phyloP scores from a whole-genome alignment of 108 stramenopile genomes.

The Fragilariopsis cylindrus region DNA sequence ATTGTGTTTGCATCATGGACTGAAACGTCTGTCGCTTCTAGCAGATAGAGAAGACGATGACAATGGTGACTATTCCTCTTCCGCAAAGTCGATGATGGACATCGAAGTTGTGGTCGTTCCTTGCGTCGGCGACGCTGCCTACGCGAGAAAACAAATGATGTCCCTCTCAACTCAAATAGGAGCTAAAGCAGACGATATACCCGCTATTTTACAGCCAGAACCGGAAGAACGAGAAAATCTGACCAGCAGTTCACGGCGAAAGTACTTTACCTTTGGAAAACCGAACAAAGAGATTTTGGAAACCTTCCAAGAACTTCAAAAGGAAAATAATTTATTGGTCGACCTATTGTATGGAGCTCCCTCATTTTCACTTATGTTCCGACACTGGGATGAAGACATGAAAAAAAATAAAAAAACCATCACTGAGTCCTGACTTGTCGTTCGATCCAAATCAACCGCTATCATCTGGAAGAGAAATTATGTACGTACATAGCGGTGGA shows the following conservation, averaged over 20 bases:
- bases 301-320: slow-evolving; percentile 67
- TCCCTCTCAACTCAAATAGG: slow-evolving; percentile 40
- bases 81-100: slow-evolving; percentile 35
- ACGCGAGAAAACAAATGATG: slow-evolving; percentile 81
- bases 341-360: slow-evolving; percentile 86
- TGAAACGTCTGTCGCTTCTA: slow-evolving; percentile 36
- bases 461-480: slow-evolving; percentile 54
- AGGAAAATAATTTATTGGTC: slow-evolving; percentile 53
- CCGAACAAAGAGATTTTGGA: slow-evolving; percentile 57
- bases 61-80: slow-evolving; percentile 14
- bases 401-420: slow-evolving; percentile 16
- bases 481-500: slow-evolving; percentile 93
- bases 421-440: background rate
- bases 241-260: background rate
- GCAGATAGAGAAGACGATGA: slow-evolving; percentile 4
- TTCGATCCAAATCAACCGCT: slow-evolving; percentile 47
- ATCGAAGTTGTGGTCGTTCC: slow-evolving; percentile 83
- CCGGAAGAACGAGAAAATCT: background rate
- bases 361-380: slow-evolving; percentile 67
- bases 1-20: slow-evolving; percentile 57
- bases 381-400: slow-evolving; percentile 57
- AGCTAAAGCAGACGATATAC: slow-evolving; percentile 45
- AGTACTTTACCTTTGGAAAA: slow-evolving; percentile 74
- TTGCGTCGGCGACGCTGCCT: slow-evolving; percentile 80
- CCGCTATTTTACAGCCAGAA: slow-evolving; percentile 52